Percentiles rank a stretch among this genome's conserved stretches.
These are phyloP conservation scores for Schoenoplectus tabernaemontani DNA, from an alignment of 202 grass and related monocot species.

Conservation along the genomic window DNA sequence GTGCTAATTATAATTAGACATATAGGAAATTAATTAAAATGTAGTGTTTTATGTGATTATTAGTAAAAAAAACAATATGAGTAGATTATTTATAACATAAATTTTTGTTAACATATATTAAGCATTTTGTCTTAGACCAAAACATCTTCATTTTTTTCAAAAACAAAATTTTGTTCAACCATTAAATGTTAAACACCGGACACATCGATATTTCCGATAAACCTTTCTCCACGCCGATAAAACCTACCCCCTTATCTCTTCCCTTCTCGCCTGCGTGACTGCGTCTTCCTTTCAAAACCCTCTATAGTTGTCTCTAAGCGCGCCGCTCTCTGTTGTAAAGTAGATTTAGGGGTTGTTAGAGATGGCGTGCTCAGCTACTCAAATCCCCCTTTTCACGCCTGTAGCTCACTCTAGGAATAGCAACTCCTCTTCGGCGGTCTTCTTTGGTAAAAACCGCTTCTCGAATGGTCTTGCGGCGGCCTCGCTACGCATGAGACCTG, in stretches of 20 bases:
- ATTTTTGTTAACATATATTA: no score
- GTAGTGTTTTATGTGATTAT: no score
- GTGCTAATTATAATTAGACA: not conserved
- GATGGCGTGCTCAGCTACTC: conserved; percentile 26
- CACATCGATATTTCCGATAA: not conserved
- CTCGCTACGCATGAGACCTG: conserved; percentile 32
- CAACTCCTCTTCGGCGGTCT: conserved; percentile 18
- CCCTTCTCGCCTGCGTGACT: conserved; percentile 24
- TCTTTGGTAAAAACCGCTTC: conserved; percentile 15
- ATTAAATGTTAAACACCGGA: conserved; percentile 15
- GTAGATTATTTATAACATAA: no score
- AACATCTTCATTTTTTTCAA: not conserved
- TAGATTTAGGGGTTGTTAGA: conserved; percentile 26
- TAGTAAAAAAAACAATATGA: no score
- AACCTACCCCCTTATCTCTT: not conserved
- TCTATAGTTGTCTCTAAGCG: not conserved
- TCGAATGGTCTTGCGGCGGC: conserved; percentile 1
- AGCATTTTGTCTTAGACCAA: not conserved
- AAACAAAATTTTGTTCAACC: not conserved
- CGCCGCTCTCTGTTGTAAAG: not conserved
- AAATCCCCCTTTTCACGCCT: conserved; percentile 40
- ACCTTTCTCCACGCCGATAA: conserved; percentile 24
- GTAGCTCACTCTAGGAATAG: conserved; percentile 18
- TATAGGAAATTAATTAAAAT: not conserved
- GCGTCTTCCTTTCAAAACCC: not conserved